Base-by-base conservation (phyloP, 768 basidiomycete genomes). In the Artomyces pyxidatus region DNA sequence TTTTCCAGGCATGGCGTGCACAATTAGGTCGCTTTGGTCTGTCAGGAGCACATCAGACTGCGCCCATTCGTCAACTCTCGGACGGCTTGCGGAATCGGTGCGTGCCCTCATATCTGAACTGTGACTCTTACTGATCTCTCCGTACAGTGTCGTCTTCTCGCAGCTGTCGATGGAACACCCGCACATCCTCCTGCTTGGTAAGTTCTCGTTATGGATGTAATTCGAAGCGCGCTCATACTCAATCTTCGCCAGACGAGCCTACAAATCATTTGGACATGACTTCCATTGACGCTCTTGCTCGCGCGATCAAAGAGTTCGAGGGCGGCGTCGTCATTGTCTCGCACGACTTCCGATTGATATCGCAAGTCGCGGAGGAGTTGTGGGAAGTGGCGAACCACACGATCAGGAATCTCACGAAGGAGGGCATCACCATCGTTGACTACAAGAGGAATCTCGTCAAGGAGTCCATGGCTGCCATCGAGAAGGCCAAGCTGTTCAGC, bases 281-380 rank as follows among this genome's bases (percentile, higher is more conserved):
- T 56, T 94, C 91, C 25, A 99, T 99, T 65, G 95, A 98, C 64
- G 95, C 96, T 1, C 80, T 99, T 42, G 96, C 96, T 6, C 66
- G 68, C 22, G 95, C 96, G 43, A 98, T 99, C 76, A 96, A 95
- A 67, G 89, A 88, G 62, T 99, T 90, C 65, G 86, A 89, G 62
- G 96, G 96, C 51, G 95, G 96, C 60, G 96, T 99, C 35, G 96
- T 98, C 58, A 98, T 99, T 64, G 96, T 99, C 55, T 97, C 94
- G 42, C 96, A 98, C 73, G 95, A 99, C 69, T 99, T 99, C 87
- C 88, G 95, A 60, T 81, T 98, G 56, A 97, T 98, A 68, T 87
- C 86, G 43, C 94, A 98, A 71, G 95, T 99, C 30, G 96, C 95
- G 32, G 89, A 98, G 64, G 95, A 98, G 66, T 82, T 99, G 7